phyloP scores from a whole-genome alignment of 2,329 filamentous ascomycete species.

The Claviceps maximensis region DNA sequence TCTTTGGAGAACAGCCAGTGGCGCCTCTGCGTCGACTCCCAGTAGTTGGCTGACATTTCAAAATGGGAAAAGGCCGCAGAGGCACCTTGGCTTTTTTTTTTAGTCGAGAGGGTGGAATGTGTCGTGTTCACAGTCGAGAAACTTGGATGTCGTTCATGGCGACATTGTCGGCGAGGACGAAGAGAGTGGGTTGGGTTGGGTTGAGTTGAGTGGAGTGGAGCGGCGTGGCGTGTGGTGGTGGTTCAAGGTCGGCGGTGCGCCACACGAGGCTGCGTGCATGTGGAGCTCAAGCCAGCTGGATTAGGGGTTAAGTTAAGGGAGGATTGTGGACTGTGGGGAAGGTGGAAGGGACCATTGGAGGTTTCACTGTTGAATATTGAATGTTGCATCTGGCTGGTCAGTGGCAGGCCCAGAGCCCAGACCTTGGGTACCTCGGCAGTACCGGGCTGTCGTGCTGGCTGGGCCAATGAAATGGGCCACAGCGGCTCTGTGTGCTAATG shows the following conservation, averaged over 20 bases:
- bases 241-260: not conserved
- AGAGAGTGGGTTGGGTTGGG: not conserved
- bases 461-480: too few species aligned
- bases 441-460: too few species aligned
- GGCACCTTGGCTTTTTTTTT: not conserved
- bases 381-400: too few species aligned
- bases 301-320: too few species aligned
- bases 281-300: too few species aligned
- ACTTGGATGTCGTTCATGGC: not conserved
- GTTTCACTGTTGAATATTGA: too few species aligned
- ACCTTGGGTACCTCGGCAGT: too few species aligned
- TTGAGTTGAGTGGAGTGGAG: too few species aligned
- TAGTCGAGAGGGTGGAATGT: not conserved
- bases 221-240: too few species aligned
- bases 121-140: not conserved
- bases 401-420: too few species aligned
- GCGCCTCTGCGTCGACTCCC: constrained; percentile 82
- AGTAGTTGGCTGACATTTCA: constrained; percentile 86
- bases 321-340: too few species aligned
- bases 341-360: too few species aligned
- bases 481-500: constrained; percentile 2
- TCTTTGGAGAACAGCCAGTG: constrained; percentile 85
- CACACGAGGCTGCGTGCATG: not conserved
- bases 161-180: not conserved
- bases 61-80: constrained; percentile 7